Evolutionary conservation across 2,329 filamentous ascomycete species (phyloP), one percentile per base, ranked within the genome.

Genomic region (Phaeosphaeriaceae sp.): DNA sequence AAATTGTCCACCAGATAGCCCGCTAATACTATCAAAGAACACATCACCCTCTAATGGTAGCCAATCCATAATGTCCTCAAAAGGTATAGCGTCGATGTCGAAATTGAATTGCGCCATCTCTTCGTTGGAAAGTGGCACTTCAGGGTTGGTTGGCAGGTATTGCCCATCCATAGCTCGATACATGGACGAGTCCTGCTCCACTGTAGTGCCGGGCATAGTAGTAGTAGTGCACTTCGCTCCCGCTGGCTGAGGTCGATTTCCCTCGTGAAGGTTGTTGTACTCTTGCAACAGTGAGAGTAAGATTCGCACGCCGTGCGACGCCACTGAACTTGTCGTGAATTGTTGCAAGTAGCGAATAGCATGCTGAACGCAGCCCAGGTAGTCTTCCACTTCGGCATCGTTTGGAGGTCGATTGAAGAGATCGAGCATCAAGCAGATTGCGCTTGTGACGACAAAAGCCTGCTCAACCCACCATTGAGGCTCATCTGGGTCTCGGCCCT

Each of bases 381-480:
- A 59, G 26, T 75, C 71, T 11, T 55, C 55, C 5, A 63, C 64
- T 58, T 76, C 71, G 21, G 60, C 48, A 4, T 72, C 68, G 42
- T 52, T 52, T 2, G 69, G 65, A 2, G 54, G 51, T 11, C 69
- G 63, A 49, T 76, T 65, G 46, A 74, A 72, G 1, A 76, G 60
- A 46, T 75, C 73, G 17, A 76, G 58, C 8, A 66, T 58, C 6
- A 75, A 59, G 44, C 67, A 72, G 10, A 74, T 70, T 10, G 69
- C 71, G 2, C 71, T 65, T 6, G 73, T 75, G 24, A 75, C 70
- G 3, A 72, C 56, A 46, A 75, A 75, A 3, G 73, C 70, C 55
- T 75, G 72, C 50, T 76, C 73, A 9, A 81, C 79, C 80, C 80
- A 82, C 54, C 80, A 70, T 15, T 79, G 73, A 1, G 80, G 80